phyloP scores from a whole-genome alignment of 2,329 filamentous ascomycete species.

The Clonostachys chloroleuca region DNA sequence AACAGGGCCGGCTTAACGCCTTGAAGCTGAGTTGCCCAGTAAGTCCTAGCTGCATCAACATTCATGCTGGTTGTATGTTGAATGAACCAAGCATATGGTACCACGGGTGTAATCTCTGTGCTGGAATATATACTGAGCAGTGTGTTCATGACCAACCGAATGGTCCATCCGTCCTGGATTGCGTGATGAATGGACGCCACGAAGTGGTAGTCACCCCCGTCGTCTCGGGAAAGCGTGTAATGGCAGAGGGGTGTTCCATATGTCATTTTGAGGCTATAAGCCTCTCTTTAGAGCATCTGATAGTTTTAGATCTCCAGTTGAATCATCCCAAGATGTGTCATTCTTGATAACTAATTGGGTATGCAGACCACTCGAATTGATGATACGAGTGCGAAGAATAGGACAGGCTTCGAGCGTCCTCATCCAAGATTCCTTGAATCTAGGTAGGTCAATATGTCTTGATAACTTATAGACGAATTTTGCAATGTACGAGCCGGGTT shows the following conservation, averaged over 20 bases:
- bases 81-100: conserved; percentile 29
- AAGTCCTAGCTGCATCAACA: not conserved
- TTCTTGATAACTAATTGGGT: conserved; percentile 2
- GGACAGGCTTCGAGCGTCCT: conserved; percentile 5
- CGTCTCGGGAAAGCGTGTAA: conserved; percentile 1
- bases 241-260: conserved; percentile 1
- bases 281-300: not conserved
- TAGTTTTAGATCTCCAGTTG: not conserved
- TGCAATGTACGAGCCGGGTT: conserved; percentile 10
- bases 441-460: conserved; percentile 1
- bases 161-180: conserved; percentile 22
- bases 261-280: not conserved
- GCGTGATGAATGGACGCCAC: conserved; percentile 3
- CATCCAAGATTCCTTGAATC: conserved; percentile 10
- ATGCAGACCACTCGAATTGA: conserved; percentile 3
- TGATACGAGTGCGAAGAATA: conserved; percentile 10
- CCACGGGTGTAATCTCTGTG: not conserved
- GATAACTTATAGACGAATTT: conserved; percentile 8
- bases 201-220: not conserved
- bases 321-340: conserved; percentile 2
- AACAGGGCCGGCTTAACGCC: conserved; percentile 5
- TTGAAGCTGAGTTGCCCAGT: not conserved
- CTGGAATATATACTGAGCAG: not conserved
- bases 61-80: conserved; percentile 27
- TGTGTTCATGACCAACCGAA: conserved; percentile 23